Conservation (phyloP, 768 basidiomycete genomes). For the Serendipita sp. region DNA sequence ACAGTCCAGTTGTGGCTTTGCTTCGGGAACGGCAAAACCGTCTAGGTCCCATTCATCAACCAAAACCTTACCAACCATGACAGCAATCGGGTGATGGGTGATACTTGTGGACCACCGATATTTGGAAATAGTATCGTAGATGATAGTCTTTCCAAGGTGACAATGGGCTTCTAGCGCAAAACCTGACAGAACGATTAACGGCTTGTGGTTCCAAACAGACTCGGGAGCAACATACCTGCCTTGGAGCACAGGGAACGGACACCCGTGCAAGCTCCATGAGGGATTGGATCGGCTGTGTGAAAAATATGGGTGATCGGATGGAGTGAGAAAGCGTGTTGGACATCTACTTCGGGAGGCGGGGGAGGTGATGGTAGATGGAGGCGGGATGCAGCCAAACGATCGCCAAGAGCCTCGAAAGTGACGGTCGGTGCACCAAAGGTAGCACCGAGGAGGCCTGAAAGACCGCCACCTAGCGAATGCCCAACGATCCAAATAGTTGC, state of each 20-base stretch:
- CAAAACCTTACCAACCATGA: conserved; percentile 43
- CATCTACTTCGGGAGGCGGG: not conserved
- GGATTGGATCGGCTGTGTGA: conserved; percentile 58
- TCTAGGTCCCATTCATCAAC: conserved; percentile 57
- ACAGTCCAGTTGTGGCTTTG: conserved; percentile 44
- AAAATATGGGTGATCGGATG: conserved; percentile 34
- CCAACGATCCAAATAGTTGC: conserved; percentile 50
- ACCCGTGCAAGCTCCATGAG: conserved; percentile 41
- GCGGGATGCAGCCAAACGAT: conserved; percentile 41
- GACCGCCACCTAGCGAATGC: conserved; percentile 45
- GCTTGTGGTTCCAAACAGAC: no score
- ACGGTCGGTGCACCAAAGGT: conserved; percentile 52
- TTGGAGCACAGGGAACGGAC: conserved; percentile 36
- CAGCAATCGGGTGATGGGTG: conserved; percentile 37
- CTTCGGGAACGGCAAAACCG: conserved; percentile 47
- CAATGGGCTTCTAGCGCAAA: conserved; percentile 51
- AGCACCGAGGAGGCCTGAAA: conserved; percentile 46
- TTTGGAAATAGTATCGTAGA: conserved; percentile 52
- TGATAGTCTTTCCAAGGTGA: conserved; percentile 44
- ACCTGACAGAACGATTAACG: conserved; percentile 16
- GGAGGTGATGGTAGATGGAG: conserved; percentile 50
- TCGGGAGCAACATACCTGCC: conserved; percentile 21
- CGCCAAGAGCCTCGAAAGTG: conserved; percentile 50
- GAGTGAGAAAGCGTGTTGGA: conserved; percentile 10
- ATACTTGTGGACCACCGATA: conserved; percentile 46